phyloP scores from a whole-genome alignment of 495 filamentous ascomycete species.

The Penicillium argentinense region DNA sequence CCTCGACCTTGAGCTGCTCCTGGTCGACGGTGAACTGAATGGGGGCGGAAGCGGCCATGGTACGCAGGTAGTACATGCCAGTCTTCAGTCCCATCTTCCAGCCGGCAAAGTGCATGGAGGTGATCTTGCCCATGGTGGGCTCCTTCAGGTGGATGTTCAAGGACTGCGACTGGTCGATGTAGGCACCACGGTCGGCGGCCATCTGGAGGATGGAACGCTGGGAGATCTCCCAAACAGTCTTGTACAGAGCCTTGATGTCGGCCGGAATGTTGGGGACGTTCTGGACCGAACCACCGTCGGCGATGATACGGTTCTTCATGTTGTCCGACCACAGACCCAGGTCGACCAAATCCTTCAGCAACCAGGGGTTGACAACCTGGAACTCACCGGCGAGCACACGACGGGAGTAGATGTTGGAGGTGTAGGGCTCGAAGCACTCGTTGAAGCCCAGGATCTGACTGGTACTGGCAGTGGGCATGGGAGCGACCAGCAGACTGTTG shows the following conservation, averaged over 20 bases:
- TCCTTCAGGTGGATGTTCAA: conserved; percentile 99
- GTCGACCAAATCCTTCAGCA: conserved; percentile 96
- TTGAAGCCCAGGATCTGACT: conserved; percentile 98
- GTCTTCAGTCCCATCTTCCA: conserved; percentile 99
- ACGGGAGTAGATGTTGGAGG: conserved; percentile 98
- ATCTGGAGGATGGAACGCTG: conserved; percentile 94
- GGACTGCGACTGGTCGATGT: conserved; percentile 97
- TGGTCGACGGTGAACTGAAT: conserved; percentile 99
- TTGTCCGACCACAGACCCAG: conserved; percentile 98
- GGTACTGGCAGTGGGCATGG: conserved; percentile 96
- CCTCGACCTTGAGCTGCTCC: conserved; percentile 85
- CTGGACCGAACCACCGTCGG: conserved; percentile 93
- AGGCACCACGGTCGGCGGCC: conserved; percentile 97
- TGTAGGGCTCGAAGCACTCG: conserved; percentile 99
- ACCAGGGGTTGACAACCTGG: conserved; percentile 99
- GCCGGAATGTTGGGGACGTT: conserved; percentile 93
- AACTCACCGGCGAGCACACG: conserved; percentile 98
- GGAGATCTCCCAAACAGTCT: conserved; percentile 99
- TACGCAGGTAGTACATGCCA: conserved; percentile 99
- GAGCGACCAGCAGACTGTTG: conserved; percentile 91
- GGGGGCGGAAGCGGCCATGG: conserved; percentile 91
- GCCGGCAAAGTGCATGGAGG: conserved; percentile 97
- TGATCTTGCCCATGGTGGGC: conserved; percentile 99
- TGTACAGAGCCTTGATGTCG: conserved; percentile 96
- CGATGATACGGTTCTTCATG: conserved; percentile 99